phyloP scores from a whole-genome alignment of 768 basidiomycete genomes.

The Mycena epipterygia region DNA sequence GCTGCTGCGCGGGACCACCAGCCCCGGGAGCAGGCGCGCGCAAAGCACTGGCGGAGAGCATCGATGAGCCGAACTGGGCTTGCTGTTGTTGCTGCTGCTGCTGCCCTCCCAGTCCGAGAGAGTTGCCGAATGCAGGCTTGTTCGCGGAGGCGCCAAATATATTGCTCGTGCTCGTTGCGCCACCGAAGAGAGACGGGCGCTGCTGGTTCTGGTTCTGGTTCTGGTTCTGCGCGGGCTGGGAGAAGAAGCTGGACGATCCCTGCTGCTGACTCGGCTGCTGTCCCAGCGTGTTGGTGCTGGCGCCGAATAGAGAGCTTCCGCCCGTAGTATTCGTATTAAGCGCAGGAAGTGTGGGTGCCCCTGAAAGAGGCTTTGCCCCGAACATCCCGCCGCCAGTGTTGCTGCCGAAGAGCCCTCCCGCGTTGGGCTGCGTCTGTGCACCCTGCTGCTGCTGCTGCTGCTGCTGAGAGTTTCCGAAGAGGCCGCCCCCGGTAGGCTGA shows the following conservation, averaged over 20 bases:
- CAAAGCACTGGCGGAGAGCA: constrained; percentile 49
- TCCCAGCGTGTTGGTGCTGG: constrained; percentile 30
- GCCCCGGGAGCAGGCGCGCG: constrained; percentile 49
- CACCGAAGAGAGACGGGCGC: constrained; percentile 48
- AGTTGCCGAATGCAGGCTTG: constrained; percentile 9
- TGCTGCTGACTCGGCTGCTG: constrained; percentile 45
- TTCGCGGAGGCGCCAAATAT: constrained; percentile 39
- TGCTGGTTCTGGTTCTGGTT: constrained; percentile 43
- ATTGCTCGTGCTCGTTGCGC: constrained; percentile 34
- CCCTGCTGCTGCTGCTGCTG: constrained; percentile 35
- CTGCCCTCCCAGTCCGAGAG: constrained; percentile 30
- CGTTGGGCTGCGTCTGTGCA: constrained; percentile 36
- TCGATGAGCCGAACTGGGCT: constrained; percentile 42
- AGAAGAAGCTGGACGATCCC: constrained; percentile 48
- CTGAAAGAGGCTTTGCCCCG: constrained; percentile 35
- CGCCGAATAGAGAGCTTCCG: constrained; percentile 44
- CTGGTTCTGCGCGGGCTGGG: constrained; percentile 46
- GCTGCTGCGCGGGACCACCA: constrained; percentile 53
- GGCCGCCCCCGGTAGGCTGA: constrained; percentile 36
- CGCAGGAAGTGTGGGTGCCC: constrained; percentile 42
- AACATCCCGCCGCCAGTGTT: constrained; percentile 48
- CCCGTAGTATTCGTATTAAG: constrained; percentile 36
- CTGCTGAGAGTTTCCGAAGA: constrained; percentile 42
- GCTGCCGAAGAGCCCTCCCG: constrained; percentile 49
- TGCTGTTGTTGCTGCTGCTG: constrained; percentile 23